Percentiles rank a stretch among this genome's conserved stretches.
Conservation (phyloP, 441 rosid species). For the Adansonia rubrostipa region DNA sequence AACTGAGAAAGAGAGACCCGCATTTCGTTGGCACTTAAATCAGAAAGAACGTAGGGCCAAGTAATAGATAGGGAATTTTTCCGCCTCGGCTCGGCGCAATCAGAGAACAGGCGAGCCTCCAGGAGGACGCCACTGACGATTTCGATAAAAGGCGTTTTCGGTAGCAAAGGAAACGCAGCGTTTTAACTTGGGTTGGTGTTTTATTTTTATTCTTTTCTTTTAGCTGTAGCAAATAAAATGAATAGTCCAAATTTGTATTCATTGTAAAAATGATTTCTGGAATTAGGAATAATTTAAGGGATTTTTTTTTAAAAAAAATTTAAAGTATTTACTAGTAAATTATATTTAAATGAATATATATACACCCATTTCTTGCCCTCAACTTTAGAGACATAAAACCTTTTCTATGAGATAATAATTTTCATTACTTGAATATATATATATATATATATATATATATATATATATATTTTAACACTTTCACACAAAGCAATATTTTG, state of each 20-base stretch:
- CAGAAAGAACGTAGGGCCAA: neutral
- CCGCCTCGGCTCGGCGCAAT: neutral
- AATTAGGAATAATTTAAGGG: too few species aligned
- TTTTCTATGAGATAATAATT: neutral
- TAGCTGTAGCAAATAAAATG: too few species aligned
- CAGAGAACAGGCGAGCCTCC: neutral
- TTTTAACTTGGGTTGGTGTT: neutral
- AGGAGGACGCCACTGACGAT: neutral
- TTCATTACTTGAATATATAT: neutral
- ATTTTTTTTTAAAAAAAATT: too few species aligned
- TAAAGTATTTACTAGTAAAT: too few species aligned
- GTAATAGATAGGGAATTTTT: neutral
- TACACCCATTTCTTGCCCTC: neutral
- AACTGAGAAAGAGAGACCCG: conserved; percentile 45
- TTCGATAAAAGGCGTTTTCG: neutral
- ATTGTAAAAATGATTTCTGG: too few species aligned
- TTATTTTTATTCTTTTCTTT: neutral
- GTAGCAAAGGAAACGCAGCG: neutral
- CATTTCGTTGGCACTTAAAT: conserved; percentile 24
- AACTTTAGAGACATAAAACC: neutral
- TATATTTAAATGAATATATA: neutral
- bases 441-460: too few species aligned
- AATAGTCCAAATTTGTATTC: too few species aligned
- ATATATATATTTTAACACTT: neutral
- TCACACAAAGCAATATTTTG: too few species aligned